Evolutionary conservation across 768 basidiomycete genomes (phyloP).

Genomic region (Dacryopinax primogenitus): DNA sequence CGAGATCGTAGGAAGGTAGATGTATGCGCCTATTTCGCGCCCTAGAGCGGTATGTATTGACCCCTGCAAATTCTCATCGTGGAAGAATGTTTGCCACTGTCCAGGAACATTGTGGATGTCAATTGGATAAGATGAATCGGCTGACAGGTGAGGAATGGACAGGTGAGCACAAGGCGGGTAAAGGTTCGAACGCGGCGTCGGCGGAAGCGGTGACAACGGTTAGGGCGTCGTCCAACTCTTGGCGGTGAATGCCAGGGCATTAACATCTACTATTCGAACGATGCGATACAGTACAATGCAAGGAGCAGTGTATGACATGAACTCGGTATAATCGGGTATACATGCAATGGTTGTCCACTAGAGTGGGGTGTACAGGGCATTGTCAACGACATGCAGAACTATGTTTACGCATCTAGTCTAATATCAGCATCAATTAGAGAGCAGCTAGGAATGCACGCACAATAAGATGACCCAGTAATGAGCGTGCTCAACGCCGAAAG

Average conservation of each 20-base stretch:
- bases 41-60: too few species aligned
- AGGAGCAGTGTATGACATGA: background rate
- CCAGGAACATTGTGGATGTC: background rate
- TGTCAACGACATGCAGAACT: background rate
- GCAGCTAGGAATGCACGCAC: constrained; percentile 26
- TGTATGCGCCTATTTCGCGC: too few species aligned
- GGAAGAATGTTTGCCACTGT: background rate
- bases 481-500: constrained; percentile 68
- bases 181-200: too few species aligned
- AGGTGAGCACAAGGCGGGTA: background rate
- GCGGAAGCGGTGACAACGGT: too few species aligned
- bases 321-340: background rate
- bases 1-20: too few species aligned
- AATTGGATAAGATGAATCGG: background rate
- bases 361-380: background rate
- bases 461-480: constrained; percentile 74
- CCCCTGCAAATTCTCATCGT: too few species aligned
- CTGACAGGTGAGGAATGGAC: background rate
- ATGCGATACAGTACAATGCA: background rate
- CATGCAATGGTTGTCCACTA: background rate
- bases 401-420: background rate
- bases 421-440: background rate
- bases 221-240: too few species aligned
- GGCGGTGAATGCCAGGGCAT: too few species aligned
- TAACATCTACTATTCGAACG: too few species aligned